Evolutionary conservation across 2,329 filamentous ascomycete genomes (phyloP).

Genomic region (Fulvia fulva): DNA sequence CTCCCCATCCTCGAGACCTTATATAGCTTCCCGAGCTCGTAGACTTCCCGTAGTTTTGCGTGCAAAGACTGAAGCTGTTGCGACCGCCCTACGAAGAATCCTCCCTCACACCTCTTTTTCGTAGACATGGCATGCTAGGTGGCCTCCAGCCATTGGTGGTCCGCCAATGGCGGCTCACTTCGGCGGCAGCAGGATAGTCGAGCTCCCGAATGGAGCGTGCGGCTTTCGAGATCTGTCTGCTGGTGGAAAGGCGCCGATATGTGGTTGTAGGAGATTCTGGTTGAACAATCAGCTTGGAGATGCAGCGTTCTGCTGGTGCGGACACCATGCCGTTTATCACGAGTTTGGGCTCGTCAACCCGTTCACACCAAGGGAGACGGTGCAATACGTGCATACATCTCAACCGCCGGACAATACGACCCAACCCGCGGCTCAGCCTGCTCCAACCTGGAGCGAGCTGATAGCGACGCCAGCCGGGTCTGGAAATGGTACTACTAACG

Average conservation of each 20-base stretch:
- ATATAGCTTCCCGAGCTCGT: slow-evolving; percentile 7
- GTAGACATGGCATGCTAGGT: slow-evolving; percentile 29
- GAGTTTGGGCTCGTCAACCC: slow-evolving; percentile 15
- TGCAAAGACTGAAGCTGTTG: slow-evolving; percentile 2
- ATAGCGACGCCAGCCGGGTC: slow-evolving; percentile 13
- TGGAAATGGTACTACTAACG: slow-evolving; percentile 1
- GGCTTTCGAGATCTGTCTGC: slow-evolving; percentile 47
- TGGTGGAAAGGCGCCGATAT: slow-evolving; percentile 42
- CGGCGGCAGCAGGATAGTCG: slow-evolving; percentile 20
- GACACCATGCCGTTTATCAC: slow-evolving; percentile 57
- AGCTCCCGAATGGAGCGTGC: slow-evolving; percentile 50
- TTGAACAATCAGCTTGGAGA: slow-evolving; percentile 28
- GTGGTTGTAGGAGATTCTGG: slow-evolving; percentile 55
- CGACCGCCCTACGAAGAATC: slow-evolving; percentile 8
- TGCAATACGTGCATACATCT: background rate
- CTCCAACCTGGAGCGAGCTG: slow-evolving; percentile 24
- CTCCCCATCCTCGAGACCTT: background rate
- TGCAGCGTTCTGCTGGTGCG: slow-evolving; percentile 49
- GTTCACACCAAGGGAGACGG: background rate
- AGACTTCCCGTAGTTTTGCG: background rate
- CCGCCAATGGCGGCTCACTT: slow-evolving; percentile 34
- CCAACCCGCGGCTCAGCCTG: slow-evolving; percentile 9
- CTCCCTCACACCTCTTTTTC: background rate
- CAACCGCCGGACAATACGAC: slow-evolving; percentile 7
- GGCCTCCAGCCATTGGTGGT: slow-evolving; percentile 28